Evolutionary conservation across 805 yeast species (phyloP), one percentile per base, ranked within the genome.

Genomic region (Kuraishia cidri): DNA sequence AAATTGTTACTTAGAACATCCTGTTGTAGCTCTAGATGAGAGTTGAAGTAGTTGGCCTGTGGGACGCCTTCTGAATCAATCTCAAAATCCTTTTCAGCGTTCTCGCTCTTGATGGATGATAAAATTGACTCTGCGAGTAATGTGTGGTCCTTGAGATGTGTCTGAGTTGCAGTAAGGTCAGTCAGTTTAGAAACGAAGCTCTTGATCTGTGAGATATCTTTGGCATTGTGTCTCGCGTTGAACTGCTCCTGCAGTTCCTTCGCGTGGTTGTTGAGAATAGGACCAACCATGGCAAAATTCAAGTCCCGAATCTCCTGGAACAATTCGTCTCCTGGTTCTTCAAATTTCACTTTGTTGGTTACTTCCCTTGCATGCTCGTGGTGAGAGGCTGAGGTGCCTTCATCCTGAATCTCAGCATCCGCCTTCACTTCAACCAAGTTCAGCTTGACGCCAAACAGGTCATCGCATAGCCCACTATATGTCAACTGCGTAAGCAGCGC

Each of bases 281-380:
- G 68, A 2, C 97, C 97, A 23, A 88, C 79, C 17, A 76, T 67
- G 2, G 88, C 81, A 53, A 92, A 88, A 41, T 87, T 87, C 35
- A 76, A 56, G 47, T 75, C 72, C 39, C 75, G 72, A 11, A 88
- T 60, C 5, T 65, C 52, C 3, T 56, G 58, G 43, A 62, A 72
- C 5, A 79, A 58, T 8, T 63, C 58, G 41, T 79, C 85, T n/a
- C 38, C 36, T 3, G 37, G 29, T 24, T 60, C 57, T 5, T 62
- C 51, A 14, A 50, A 30, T 28, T 38, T 46, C 15, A 52, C 26
- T 19, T 30, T 23, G 5, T 24, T 16, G 4, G 16, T 19, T 3
- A 22, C 31, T n/a, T n/a, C n/a, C 21, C 28, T 32, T 8, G 38
- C 33, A 13, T 37, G 38, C 4, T 36, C 20, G n/a, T 15, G 21